Conservation (phyloP, 345 rosid species). For the Salix exigua region DNA sequence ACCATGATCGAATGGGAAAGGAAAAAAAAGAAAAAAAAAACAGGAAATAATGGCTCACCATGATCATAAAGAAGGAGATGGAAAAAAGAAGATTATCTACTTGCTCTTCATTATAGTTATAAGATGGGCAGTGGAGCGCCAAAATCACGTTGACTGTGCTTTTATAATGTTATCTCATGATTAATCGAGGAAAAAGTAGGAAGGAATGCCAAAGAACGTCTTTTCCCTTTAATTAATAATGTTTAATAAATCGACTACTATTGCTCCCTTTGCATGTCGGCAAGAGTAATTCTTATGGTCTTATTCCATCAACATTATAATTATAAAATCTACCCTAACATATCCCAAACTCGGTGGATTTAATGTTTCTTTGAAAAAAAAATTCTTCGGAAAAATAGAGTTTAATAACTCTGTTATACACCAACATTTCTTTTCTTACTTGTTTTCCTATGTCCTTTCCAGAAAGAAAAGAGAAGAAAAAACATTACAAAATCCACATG, state of each 20-base stretch:
- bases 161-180: not conserved
- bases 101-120: not conserved
- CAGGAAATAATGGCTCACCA: not conserved
- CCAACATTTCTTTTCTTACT: too few species aligned
- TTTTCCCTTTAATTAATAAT: not conserved
- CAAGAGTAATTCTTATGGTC: not conserved
- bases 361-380: too few species aligned
- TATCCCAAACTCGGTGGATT: too few species aligned
- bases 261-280: not conserved
- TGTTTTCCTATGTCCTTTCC: too few species aligned
- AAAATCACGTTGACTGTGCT: not conserved
- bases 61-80: not conserved
- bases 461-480: too few species aligned
- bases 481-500: too few species aligned
- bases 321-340: too few species aligned
- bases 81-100: not conserved
- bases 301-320: too few species aligned
- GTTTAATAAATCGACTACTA: not conserved
- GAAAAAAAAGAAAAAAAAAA: too few species aligned
- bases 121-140: not conserved
- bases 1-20: not conserved
- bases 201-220: not conserved
- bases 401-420: too few species aligned
- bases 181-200: not conserved
- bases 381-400: too few species aligned